A percentile compares a stretch with the other conserved stretches of the same genome.
phyloP scores from a whole-genome alignment of 2,329 filamentous ascomycete species.

The Ophiosphaerella korrae region DNA sequence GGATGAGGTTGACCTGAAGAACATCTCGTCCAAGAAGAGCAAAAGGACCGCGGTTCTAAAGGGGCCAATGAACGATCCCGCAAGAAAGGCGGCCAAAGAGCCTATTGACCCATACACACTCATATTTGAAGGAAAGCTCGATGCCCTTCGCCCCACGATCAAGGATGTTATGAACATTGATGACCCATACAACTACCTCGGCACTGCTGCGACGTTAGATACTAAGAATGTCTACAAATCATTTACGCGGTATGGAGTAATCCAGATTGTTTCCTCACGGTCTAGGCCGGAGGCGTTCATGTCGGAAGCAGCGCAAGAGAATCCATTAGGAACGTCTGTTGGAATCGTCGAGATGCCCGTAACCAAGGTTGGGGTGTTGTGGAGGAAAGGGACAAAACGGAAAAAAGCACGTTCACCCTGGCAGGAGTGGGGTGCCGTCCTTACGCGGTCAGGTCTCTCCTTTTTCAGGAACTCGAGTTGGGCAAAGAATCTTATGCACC shows the following conservation, averaged over 20 bases:
- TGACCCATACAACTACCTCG: constrained; percentile 87
- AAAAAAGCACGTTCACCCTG: constrained; percentile 93
- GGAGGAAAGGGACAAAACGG: constrained; percentile 93
- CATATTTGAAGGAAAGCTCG: constrained; percentile 87
- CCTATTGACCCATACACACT: constrained; percentile 94
- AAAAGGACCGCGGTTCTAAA: constrained; percentile 65
- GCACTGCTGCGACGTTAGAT: constrained; percentile 76
- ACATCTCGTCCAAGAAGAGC: constrained; percentile 71
- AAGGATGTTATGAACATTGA: constrained; percentile 93
- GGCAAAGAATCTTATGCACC: constrained; percentile 88
- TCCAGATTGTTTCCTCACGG: constrained; percentile 93
- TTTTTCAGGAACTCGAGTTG: constrained; percentile 93
- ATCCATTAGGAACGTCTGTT: constrained; percentile 78
- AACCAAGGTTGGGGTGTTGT: constrained; percentile 91
- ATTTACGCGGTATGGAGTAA: constrained; percentile 86
- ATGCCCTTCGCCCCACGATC: constrained; percentile 79
- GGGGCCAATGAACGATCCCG: constrained; percentile 67
- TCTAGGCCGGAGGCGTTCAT: constrained; percentile 96
- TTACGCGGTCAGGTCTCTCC: constrained; percentile 96
- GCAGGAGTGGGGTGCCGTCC: constrained; percentile 97
- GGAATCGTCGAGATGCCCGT: constrained; percentile 97
- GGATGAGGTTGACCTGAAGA: constrained; percentile 81
- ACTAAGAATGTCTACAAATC: constrained; percentile 82
- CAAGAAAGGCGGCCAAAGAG: constrained; percentile 72
- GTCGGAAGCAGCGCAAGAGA: constrained; percentile 81